Conservation (phyloP, 2,329 filamentous ascomycete species). For the Cytospora piceicola region DNA sequence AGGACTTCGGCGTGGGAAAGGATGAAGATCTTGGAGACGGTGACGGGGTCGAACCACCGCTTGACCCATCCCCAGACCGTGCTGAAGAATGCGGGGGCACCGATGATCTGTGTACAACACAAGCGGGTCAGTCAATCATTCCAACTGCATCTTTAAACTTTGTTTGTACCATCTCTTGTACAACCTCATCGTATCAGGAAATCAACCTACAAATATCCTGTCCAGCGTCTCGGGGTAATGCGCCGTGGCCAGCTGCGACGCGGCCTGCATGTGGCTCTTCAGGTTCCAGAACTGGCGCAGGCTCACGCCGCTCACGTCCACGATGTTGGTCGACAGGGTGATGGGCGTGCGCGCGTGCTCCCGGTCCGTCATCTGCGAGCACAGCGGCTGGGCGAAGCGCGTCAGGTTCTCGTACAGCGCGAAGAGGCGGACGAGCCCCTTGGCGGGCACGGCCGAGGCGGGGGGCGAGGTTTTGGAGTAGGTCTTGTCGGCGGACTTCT, state of each 20-base stretch:
- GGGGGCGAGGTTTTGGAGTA: conserved; percentile 56
- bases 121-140: background rate
- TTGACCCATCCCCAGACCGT: conserved; percentile 96
- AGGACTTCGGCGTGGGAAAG: conserved; percentile 73
- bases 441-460: conserved; percentile 67
- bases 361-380: conserved; percentile 74
- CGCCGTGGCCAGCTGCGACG: conserved; percentile 83
- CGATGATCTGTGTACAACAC: conserved; percentile 66
- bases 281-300: conserved; percentile 96
- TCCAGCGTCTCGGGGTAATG: conserved; percentile 96
- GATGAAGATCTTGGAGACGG: conserved; percentile 95
- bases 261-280: conserved; percentile 91
- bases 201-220: conserved; percentile 60
- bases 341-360: conserved; percentile 80
- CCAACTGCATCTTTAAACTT: no score
- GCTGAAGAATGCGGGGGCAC: conserved; percentile 87
- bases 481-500: conserved; percentile 64
- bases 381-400: conserved; percentile 83
- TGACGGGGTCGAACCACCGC: conserved; percentile 93
- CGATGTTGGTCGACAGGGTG: conserved; percentile 91
- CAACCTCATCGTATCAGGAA: background rate
- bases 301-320: conserved; percentile 86
- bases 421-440: conserved; percentile 78
- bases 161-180: background rate
- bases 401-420: conserved; percentile 93